Base-by-base conservation (phyloP, 139 green algal species). In the Yamagishiella unicocca region DNA sequence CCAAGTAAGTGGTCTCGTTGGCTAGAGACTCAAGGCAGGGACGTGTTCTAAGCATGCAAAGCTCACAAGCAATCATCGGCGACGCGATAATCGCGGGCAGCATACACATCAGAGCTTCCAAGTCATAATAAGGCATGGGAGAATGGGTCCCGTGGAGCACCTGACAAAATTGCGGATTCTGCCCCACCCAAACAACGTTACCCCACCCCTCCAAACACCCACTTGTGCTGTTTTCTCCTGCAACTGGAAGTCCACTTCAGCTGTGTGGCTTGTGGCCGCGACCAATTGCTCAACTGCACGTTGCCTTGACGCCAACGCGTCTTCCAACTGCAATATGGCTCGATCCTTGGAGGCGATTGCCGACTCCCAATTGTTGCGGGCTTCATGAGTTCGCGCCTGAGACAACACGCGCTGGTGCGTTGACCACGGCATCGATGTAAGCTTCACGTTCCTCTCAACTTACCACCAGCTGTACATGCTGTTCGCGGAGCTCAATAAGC, bases 391-490 rank as follows among this genome's bases (percentile, higher is more conserved):
- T 14, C 91, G 89, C 42, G 89, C 87, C 94, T 96, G 92, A 38
- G 27, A 61, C 1, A 6, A 21, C n/a, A 24, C 46, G 37, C 14
- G 4, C 33, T 17, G 4, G 31, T 66, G 42, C 53, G 37, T 67
- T 87, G 78, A 68, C 68, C 43, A 45, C 2, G 24, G 12, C 1
- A 29, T 10, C n/a, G 7, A 40, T 33, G 71, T 38, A 6, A 14
- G 6, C 19, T 14, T 33, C n/a, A 14, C 31, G 53, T 17, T 3
- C 29, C n/a, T n/a, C n/a, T n/a, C n/a, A n/a, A 89, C 91, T 83
- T 62, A 96, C 94, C 88, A 93, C 84, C 0, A 96, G 88, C 81
- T 93, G 92, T 40, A 93, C 87, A 87, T 97, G 92, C 83, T 96
- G 90, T 82, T 96, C 93, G 2, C 91, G 43, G 1, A 97, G 88